Conservation (phyloP, 305 asterid genomes). For the Plantago lanceolata region DNA sequence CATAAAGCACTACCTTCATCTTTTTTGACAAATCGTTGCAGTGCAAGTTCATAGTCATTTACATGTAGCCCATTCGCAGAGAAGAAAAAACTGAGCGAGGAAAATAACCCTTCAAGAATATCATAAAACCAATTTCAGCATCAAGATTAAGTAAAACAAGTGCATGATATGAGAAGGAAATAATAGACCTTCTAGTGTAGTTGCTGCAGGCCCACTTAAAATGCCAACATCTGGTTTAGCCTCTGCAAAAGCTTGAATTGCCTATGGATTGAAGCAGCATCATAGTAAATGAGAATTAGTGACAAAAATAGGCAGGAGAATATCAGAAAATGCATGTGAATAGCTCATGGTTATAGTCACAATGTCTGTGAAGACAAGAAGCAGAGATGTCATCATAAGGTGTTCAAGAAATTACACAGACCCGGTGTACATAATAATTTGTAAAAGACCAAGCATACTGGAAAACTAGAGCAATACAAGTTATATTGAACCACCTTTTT, state of each 20-base stretch:
- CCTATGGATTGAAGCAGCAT: constrained; percentile 43
- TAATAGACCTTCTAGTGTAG: constrained; percentile 58
- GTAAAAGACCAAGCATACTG: constrained; percentile 14
- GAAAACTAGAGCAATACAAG: constrained; percentile 8
- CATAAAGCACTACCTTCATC: constrained; percentile 47
- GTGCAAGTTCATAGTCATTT: constrained; percentile 60
- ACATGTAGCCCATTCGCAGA: constrained; percentile 65
- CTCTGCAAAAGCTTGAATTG: constrained; percentile 71
- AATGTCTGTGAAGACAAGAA: not conserved
- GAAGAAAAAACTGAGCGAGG: constrained; percentile 78
- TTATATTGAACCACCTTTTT: constrained; percentile 47
- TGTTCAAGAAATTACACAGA: no score
- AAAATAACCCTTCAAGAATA: constrained; percentile 61
- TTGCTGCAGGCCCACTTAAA: constrained; percentile 74
- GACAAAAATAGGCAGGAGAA: not conserved
- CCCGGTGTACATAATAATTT: constrained; percentile 18
- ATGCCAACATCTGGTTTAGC: constrained; percentile 54
- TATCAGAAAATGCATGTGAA: not conserved
- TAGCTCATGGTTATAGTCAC: not conserved
- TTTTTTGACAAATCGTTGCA: constrained; percentile 55
- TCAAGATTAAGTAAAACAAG: constrained; percentile 21
- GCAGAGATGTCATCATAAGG: not conserved
- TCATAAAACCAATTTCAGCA: constrained; percentile 27
- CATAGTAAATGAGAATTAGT: constrained; percentile 16
- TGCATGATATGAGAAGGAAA: constrained; percentile 23